A percentile compares a stretch with the other conserved stretches of the same genome.
phyloP scores from a whole-genome alignment of 192 early-diverging fungal species.

The Linnemannia schmuckeri region DNA sequence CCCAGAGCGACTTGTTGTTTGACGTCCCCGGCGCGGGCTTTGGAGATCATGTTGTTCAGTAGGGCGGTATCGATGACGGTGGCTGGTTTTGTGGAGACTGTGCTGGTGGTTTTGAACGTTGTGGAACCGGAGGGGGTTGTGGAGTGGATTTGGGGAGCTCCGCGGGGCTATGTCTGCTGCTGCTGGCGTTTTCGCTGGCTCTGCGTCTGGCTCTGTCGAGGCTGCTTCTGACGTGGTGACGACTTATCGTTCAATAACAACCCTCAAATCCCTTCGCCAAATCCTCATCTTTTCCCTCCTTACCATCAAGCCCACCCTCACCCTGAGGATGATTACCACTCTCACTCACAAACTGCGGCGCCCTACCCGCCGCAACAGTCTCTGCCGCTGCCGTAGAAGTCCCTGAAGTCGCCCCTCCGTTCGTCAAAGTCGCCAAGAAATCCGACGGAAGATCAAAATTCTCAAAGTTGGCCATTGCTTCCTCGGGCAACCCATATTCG shows the following conservation, averaged over 20 bases:
- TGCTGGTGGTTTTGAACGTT: neutral
- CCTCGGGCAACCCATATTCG: neutral
- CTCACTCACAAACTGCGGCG: neutral
- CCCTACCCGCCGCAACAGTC: neutral
- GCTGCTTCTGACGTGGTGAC: neutral
- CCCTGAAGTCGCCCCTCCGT: neutral
- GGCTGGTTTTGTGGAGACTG: neutral
- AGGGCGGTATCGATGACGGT: neutral
- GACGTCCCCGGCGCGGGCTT: neutral
- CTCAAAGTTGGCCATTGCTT: neutral
- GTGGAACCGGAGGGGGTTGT: neutral
- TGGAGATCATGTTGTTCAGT: neutral
- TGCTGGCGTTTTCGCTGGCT: neutral
- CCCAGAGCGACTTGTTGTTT: neutral
- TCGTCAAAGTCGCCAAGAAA: neutral
- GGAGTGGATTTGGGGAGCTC: neutral
- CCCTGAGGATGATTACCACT: no score
- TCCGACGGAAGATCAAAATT: neutral
- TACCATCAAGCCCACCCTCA: neutral
- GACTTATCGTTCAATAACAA: neutral
- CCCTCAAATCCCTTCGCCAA: neutral
- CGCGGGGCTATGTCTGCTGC: neutral
- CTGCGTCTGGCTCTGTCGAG: neutral
- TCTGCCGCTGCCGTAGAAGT: neutral
- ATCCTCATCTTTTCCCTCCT: neutral